Percentiles rank a stretch among this genome's conserved stretches.
Evolutionary conservation across 495 filamentous ascomycete species (phyloP).

Genomic region (Zalerion maritima): DNA sequence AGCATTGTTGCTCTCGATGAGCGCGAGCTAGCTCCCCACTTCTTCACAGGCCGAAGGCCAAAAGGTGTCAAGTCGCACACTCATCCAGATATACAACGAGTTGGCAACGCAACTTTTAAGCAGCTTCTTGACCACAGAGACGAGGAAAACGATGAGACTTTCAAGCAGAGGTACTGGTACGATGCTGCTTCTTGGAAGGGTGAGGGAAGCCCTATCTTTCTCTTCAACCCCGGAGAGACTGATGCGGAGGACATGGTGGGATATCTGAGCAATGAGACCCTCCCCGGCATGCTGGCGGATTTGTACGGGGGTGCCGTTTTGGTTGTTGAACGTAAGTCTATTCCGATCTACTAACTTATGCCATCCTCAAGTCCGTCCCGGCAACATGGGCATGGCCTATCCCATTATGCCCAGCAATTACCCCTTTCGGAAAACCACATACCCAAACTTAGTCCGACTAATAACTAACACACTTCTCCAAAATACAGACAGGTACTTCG

Average conservation of each 20-base stretch:
- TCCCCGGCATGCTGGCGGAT: slow-evolving; percentile 38
- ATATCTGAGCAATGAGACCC: slow-evolving; percentile 37
- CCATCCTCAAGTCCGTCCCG: too few species aligned
- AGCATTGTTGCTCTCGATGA: too few species aligned
- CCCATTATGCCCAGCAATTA: too few species aligned
- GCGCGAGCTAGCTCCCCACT: too few species aligned
- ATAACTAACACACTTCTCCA: too few species aligned
- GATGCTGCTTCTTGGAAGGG: slow-evolving; percentile 39
- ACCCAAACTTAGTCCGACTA: not conserved
- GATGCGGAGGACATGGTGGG: slow-evolving; percentile 26
- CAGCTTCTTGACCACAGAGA: slow-evolving; percentile 43
- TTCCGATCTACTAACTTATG: too few species aligned
- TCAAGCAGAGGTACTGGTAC: slow-evolving; percentile 43
- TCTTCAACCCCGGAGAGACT: slow-evolving; percentile 40
- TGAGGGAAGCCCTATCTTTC: slow-evolving; percentile 36
- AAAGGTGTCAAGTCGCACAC: too few species aligned
- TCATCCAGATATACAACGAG: too few species aligned
- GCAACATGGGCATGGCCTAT: too few species aligned
- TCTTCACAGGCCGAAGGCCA: too few species aligned
- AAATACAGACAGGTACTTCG: slow-evolving; percentile 42
- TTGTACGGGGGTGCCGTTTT: slow-evolving; percentile 42
- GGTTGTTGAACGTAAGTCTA: slow-evolving; percentile 39
- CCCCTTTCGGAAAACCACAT: too few species aligned
- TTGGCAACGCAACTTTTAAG: slow-evolving; percentile 22
- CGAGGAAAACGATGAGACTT: slow-evolving; percentile 37